Conservation (phyloP, 805 yeast species). For the Wickerhamiella occidentalis region DNA sequence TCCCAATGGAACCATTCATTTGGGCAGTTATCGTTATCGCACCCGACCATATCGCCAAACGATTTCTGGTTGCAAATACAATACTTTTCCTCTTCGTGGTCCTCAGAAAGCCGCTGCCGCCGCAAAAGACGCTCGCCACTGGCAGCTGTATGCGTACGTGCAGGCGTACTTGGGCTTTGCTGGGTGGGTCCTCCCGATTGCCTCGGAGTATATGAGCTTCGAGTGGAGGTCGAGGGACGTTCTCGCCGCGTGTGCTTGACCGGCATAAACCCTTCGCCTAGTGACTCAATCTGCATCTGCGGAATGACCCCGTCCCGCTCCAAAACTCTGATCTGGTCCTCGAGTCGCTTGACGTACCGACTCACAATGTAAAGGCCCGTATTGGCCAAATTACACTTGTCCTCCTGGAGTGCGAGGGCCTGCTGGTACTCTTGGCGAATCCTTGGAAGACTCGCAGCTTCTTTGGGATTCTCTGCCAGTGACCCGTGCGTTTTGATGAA, state of each 20-base stretch:
- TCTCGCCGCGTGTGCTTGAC: not conserved
- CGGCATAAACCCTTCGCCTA: slow-evolving; percentile 4
- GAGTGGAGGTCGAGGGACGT: not conserved
- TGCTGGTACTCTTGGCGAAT: slow-evolving; percentile 55
- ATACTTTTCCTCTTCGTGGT: slow-evolving; percentile 53
- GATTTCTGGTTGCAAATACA: slow-evolving; percentile 92
- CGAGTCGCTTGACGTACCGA: slow-evolving; percentile 61
- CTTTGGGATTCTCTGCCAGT: slow-evolving; percentile 68
- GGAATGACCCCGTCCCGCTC: slow-evolving; percentile 57
- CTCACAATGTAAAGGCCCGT: slow-evolving; percentile 69
- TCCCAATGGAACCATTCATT: slow-evolving; percentile 94
- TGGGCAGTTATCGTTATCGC: slow-evolving; percentile 82
- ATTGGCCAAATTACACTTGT: slow-evolving; percentile 66
- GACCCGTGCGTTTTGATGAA: slow-evolving; percentile 76
- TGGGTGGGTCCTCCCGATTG: not conserved
- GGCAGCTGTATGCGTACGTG: slow-evolving; percentile 3
- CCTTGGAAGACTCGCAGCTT: slow-evolving; percentile 48
- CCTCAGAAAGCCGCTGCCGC: slow-evolving; percentile 25
- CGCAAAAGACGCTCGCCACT: slow-evolving; percentile 21
- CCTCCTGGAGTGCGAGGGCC: slow-evolving; percentile 54
- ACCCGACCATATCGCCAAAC: slow-evolving; percentile 92
- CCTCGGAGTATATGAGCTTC: not conserved
- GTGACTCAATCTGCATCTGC: not conserved
- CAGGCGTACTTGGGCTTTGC: not conserved
- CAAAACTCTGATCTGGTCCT: slow-evolving; percentile 59